Evolutionary conservation across 768 basidiomycete genomes (phyloP), one percentile per base, ranked within the genome.

Genomic region (Lactarius pseudohatsudake): DNA sequence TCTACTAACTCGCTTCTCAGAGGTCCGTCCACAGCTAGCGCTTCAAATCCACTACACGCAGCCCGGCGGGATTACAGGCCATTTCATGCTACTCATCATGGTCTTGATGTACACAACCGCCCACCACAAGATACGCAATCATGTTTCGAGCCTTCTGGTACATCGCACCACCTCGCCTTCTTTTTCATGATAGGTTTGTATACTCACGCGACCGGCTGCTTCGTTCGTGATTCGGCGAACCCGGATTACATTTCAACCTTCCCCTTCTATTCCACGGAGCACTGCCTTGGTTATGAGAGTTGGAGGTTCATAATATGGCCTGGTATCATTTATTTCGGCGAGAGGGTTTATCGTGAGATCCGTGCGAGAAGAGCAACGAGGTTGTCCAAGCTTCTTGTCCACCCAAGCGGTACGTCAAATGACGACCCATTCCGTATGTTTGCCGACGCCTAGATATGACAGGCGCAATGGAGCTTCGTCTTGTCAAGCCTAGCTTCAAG

Each of bases 101-200:
- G 76, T 98, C 70, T 75, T 94, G 72, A 94, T 96, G 84, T 96
- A 96, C 76, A 85, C 91, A 47, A 95, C 94, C 26, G 94, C 95
- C 3, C 92, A 95, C 77, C 82, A 86, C 74, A 94, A 91, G 77
- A 88, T 98, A 69, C 90, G 95, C 71, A 77, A 84, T 67, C 92
- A 94, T 92, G 88, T 80, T 97, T 96, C 77, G 95, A 76, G 92
- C 86, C 1, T 98, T 98, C 81, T 96, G 94, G 94, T 96, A 95
- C 76, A 95, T n/a, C 94, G 40, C 95, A 96, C 70, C 95, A 96
- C 71, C 85, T 95, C 47, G 92, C 92, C 13, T 93, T 95, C 82
- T 92, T 95, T 80, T 95, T 96, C 80, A 92, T 96, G 87, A 80
- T 96, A 67, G 91, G 86, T 38, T 85, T 97, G 57, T 96, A 91